Conservation (phyloP, 2,329 filamentous ascomycete species). For the Pochonia chlamydosporia region DNA sequence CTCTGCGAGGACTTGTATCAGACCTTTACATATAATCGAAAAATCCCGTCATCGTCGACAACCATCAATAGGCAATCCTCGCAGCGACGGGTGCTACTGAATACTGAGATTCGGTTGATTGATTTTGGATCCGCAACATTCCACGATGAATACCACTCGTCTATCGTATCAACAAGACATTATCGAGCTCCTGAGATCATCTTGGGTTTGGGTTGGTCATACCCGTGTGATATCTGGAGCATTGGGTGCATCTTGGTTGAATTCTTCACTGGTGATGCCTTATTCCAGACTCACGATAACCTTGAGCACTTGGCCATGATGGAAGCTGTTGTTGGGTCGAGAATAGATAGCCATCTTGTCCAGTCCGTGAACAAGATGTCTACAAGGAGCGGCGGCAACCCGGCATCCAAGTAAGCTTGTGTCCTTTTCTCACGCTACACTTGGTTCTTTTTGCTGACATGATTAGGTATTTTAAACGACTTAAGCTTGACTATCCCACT, state of each 20-base stretch:
- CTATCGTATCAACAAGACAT: slow-evolving; percentile 64
- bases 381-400: slow-evolving; percentile 50
- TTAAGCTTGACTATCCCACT: slow-evolving; percentile 60
- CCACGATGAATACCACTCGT: slow-evolving; percentile 67
- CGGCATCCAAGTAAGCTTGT: slow-evolving; percentile 54
- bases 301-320: slow-evolving; percentile 72
- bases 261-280: slow-evolving; percentile 64
- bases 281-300: slow-evolving; percentile 70
- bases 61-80: slow-evolving; percentile 55
- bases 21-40: slow-evolving; percentile 65
- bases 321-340: slow-evolving; percentile 58
- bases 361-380: slow-evolving; percentile 43
- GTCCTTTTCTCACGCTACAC: neutral
- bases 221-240: slow-evolving; percentile 68
- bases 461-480: slow-evolving; percentile 59
- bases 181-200: slow-evolving; percentile 68
- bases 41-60: slow-evolving; percentile 61
- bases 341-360: slow-evolving; percentile 55
- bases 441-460: slow-evolving; percentile 1
- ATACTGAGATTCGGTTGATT: slow-evolving; percentile 65
- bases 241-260: slow-evolving; percentile 69
- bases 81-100: slow-evolving; percentile 58
- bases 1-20: slow-evolving; percentile 61
- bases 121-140: slow-evolving; percentile 70
- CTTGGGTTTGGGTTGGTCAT: slow-evolving; percentile 64